Conservation (phyloP, 805 yeast genomes). For the Cyberlindnera sargentensis region DNA sequence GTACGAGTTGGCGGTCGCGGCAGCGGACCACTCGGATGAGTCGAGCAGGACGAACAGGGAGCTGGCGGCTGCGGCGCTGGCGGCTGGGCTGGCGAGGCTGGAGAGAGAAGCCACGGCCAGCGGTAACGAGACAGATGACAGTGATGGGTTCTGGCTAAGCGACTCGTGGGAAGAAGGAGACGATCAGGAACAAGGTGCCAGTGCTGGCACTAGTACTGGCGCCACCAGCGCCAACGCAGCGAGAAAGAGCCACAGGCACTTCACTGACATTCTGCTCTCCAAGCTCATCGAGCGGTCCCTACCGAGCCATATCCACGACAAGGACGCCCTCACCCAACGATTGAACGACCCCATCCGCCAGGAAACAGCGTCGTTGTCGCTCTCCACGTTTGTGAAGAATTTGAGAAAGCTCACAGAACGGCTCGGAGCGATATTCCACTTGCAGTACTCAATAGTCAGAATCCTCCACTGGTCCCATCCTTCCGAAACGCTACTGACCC, state of each 20-base stretch:
- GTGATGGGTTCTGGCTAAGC: constrained; percentile 17
- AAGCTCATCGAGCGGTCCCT: constrained; percentile 43
- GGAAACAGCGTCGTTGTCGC: constrained; percentile 47
- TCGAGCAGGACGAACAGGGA: constrained; percentile 9
- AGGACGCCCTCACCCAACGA: constrained; percentile 34
- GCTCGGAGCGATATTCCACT: constrained; percentile 47
- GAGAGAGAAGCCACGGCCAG: constrained; percentile 6
- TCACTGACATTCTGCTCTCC: constrained; percentile 52
- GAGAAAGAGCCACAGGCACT: constrained; percentile 32
- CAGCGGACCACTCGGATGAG: constrained; percentile 12
- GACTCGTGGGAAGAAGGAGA: constrained; percentile 9
- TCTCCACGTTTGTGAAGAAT: constrained; percentile 49
- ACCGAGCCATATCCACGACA: constrained; percentile 42
- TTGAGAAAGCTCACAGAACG: constrained; percentile 48
- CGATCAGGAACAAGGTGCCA: constrained; percentile 1
- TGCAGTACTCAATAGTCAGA: constrained; percentile 56
- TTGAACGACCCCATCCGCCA: constrained; percentile 38
- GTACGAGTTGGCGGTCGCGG: constrained; percentile 8
- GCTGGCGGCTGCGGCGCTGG: constrained; percentile 33
- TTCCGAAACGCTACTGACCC: constrained; percentile 52
- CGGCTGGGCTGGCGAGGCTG: constrained; percentile 37
- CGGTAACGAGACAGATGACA: constrained; percentile 1
- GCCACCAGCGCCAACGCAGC: background rate
- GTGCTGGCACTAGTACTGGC: constrained; percentile 2
- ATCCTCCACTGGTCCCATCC: constrained; percentile 73